phyloP scores from a whole-genome alignment of 768 basidiomycete genomes.

The Macrolepiota fuliginosa region DNA sequence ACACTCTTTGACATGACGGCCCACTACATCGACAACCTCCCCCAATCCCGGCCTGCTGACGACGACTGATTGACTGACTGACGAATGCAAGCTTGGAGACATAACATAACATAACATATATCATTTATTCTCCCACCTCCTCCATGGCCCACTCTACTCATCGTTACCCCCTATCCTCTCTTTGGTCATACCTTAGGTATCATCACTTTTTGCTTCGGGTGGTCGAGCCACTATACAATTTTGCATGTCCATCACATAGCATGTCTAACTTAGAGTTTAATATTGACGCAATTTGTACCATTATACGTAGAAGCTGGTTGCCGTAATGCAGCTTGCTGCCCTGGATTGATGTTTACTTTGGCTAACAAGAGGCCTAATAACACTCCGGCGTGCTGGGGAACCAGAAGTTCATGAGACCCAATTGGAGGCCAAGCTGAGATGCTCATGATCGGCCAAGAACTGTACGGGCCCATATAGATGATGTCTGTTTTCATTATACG shows the following conservation, averaged over 20 bases:
- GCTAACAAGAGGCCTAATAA: too few species aligned
- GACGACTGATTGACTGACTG: neutral
- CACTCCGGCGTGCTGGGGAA: too few species aligned
- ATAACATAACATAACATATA: neutral
- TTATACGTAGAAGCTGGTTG: neutral
- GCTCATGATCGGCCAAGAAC: too few species aligned
- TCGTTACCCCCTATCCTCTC: neutral
- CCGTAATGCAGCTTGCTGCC: neutral
- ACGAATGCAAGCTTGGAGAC: neutral
- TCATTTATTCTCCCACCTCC: neutral
- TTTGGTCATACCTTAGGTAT: neutral
- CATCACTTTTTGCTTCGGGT: neutral
- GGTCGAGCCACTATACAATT: neutral
- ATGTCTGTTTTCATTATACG: neutral
- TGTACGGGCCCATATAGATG: neutral
- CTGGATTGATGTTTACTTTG: neutral
- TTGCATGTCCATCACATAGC: constrained; percentile 9
- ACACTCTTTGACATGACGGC: constrained; percentile 85
- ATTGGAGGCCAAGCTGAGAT: too few species aligned
- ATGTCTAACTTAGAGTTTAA: constrained; percentile 9
- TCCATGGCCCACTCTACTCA: neutral
- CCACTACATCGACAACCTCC: constrained; percentile 63
- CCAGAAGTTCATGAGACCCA: too few species aligned
- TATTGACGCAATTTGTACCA: constrained; percentile 4
- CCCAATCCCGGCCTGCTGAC: neutral